Evolutionary conservation across 208 protist genomes (phyloP).

Genomic region (Acanthamoeba rhysodes): DNA sequence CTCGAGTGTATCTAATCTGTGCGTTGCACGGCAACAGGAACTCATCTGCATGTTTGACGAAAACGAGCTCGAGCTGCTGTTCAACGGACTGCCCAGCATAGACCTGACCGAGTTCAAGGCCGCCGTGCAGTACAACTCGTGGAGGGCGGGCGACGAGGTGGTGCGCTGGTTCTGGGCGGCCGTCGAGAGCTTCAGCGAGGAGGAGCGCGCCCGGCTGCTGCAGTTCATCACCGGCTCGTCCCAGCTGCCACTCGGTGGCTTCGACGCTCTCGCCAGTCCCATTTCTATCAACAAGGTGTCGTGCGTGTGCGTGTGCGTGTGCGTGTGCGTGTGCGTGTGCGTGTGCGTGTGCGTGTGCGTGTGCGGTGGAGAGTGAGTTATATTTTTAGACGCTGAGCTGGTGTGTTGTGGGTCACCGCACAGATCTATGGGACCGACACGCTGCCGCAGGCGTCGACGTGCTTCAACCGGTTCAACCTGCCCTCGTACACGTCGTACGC

Average conservation of each 20-base stretch:
- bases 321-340: not conserved
- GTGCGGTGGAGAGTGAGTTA: not conserved
- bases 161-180: conserved; percentile 86
- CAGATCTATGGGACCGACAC: not conserved
- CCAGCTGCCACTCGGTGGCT: conserved; percentile 86
- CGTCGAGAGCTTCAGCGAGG: conserved; percentile 78
- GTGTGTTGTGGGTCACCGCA: conserved; percentile 78
- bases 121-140: conserved; percentile 59
- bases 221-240: conserved; percentile 88
- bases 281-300: conserved; percentile 69
- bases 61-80: conserved; percentile 87
- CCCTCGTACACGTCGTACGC: conserved; percentile 83
- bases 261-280: conserved; percentile 56
- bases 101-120: conserved; percentile 78
- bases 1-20: no score
- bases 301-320: not conserved
- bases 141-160: conserved; percentile 40
- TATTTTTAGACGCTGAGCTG: no score
- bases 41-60: conserved; percentile 87
- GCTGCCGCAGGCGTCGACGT: conserved; percentile 86
- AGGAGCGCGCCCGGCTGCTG: conserved; percentile 83
- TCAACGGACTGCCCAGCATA: conserved; percentile 86
- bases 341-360: not conserved
- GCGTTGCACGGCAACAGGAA: conserved; percentile 77
- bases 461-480: conserved; percentile 88